Percentiles rank a stretch among this genome's conserved stretches.
Conservation (phyloP, 1,284 basidiomycete species). For the Athelia sp. region DNA sequence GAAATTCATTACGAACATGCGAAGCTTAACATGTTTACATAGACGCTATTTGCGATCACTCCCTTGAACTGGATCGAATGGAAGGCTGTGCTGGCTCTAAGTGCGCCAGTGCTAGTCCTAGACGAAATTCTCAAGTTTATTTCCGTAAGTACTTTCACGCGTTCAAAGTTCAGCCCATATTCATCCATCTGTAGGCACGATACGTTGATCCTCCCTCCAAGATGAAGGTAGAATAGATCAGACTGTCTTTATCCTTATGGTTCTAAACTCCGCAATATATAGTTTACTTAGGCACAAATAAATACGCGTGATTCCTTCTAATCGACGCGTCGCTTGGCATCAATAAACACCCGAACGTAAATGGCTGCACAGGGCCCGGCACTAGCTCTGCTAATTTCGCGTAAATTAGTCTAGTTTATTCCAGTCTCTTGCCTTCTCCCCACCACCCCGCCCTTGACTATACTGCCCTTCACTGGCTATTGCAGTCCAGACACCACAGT, state of each 20-base stretch:
- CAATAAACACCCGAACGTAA: no score
- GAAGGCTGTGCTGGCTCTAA: conserved; percentile 90
- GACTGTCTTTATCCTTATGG: background rate
- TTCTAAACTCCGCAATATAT: background rate
- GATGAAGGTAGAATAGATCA: conserved; percentile 33
- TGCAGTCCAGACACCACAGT: background rate
- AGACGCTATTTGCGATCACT: conserved; percentile 89
- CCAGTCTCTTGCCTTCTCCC: no score
- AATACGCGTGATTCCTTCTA: no score
- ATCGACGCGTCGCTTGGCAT: no score
- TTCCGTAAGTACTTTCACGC: conserved; percentile 42
- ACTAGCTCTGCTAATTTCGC: no score
- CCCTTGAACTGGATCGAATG: conserved; percentile 91
- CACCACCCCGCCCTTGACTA: no score
- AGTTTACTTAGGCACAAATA: background rate
- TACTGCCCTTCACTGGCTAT: background rate
- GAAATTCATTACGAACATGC: conserved; percentile 3
- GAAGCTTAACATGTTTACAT: conserved; percentile 7
- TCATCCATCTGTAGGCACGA: conserved; percentile 26
- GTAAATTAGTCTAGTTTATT: no score
- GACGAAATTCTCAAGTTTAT: conserved; percentile 91
- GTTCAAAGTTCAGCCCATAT: conserved; percentile 2
- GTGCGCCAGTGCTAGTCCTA: conserved; percentile 84
- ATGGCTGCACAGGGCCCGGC: no score
- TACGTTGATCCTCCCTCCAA: conserved; percentile 42